Base-by-base conservation (phyloP, 768 basidiomycete species). In the Tylopilus rubrobrunneus region DNA sequence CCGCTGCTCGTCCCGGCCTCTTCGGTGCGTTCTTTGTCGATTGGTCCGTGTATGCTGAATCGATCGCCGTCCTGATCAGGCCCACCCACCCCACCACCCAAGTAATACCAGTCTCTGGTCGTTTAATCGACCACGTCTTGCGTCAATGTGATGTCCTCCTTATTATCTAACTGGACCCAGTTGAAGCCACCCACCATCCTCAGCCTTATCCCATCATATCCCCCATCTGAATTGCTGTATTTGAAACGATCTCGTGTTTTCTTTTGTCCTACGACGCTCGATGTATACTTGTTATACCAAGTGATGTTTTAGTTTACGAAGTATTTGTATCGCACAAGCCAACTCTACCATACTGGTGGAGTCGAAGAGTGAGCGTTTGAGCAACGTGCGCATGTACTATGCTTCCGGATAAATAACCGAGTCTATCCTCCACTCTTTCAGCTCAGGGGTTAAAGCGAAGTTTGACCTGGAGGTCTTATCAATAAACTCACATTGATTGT, bases 1-100 rank as follows among this genome's bases (percentile, higher is more conserved):
- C 84, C 10, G 74, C 83, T 7, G 70, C 76, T 8, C 78, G 84
- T 56, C 62, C 75, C 34, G 87, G 87, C 31, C 74, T 90, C 21
- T 90, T 89, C 62, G 87, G 87, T 86, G 55, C 56, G 66, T 47
- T 27, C 40, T 29, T 27, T 17, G 21, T 31, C 23, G 2, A 29
- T 9, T 40, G 21, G 27, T 6, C 10, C 23, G 36, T 19, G 9
- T 7, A n/a, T 41, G 48, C 14, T 45, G 53, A 63, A 29, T 15
- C 49, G 28, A 41, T 39, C 19, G 4, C 14, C n/a, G 7, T 19
- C 7, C 17, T 45, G 6, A 21, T 39, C 53, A 78, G 77, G 77
- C 29, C 78, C 77, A 0, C 67, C 77, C 2, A 77, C 76, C 0
- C 76, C 76, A 8, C 77, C 77, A 14, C 76, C 76, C 41, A 76